These are phyloP conservation scores for Aspergillus sclerotiicarbonarius DNA, from an alignment of 495 filamentous ascomycete species.

Conservation along the genomic window DNA sequence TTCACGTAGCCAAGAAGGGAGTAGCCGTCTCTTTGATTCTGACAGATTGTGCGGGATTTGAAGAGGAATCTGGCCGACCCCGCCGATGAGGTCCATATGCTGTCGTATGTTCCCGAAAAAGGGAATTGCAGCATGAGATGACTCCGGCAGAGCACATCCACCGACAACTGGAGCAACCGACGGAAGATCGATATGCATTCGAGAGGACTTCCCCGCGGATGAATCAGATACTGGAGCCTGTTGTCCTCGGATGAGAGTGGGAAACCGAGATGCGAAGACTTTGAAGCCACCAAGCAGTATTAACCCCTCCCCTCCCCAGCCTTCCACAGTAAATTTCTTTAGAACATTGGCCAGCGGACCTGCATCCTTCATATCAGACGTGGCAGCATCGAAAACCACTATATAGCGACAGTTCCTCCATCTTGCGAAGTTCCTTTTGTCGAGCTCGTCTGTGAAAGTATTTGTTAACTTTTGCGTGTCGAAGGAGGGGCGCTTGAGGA, in stretches of 20 bases:
- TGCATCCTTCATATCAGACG: slow-evolving; percentile 75
- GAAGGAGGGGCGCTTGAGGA: slow-evolving; percentile 88
- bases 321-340: slow-evolving; percentile 87
- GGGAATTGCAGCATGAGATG: slow-evolving; percentile 68
- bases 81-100: slow-evolving; percentile 92
- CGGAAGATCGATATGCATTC: slow-evolving; percentile 48
- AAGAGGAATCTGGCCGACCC: slow-evolving; percentile 86
- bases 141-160: slow-evolving; percentile 77
- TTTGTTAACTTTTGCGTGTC: slow-evolving; percentile 85
- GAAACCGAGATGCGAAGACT: slow-evolving; percentile 50
- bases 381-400: slow-evolving; percentile 81
- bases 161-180: slow-evolving; percentile 75
- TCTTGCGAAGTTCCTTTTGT: slow-evolving; percentile 69
- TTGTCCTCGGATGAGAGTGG: slow-evolving; percentile 35
- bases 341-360: slow-evolving; percentile 74
- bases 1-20: slow-evolving; percentile 76
- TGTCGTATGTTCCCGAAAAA: slow-evolving; percentile 97
- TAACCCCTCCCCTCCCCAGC: slow-evolving; percentile 69
- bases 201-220: slow-evolving; percentile 42
- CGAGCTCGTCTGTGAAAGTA: slow-evolving; percentile 75
- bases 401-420: slow-evolving; percentile 76
- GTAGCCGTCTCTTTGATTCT: slow-evolving; percentile 33
- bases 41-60: slow-evolving; percentile 62
- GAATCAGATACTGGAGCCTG: slow-evolving; percentile 19
- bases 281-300: slow-evolving; percentile 64